phyloP scores from a whole-genome alignment of 768 basidiomycete species.

The Jaapia argillacea region DNA sequence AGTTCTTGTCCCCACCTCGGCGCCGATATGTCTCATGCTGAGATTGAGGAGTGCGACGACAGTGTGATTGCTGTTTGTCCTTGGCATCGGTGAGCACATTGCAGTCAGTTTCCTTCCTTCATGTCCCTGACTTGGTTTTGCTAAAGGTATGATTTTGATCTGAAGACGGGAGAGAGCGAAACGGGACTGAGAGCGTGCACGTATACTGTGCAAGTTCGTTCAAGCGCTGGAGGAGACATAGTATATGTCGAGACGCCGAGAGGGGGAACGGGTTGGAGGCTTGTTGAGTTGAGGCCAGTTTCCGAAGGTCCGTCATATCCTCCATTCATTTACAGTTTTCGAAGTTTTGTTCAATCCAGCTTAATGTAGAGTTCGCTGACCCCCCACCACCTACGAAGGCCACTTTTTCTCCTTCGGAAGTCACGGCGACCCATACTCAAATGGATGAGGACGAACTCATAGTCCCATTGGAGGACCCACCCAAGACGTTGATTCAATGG shows the following conservation, averaged over 20 bases:
- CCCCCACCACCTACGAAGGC: slow-evolving; percentile 33
- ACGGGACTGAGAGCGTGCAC: slow-evolving; percentile 64
- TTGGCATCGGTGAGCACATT: slow-evolving; percentile 49
- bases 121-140: neutral
- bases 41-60: slow-evolving; percentile 58
- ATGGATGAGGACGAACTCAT: slow-evolving; percentile 27
- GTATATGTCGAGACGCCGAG: slow-evolving; percentile 56
- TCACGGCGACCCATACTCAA: neutral
- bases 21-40: slow-evolving; percentile 71
- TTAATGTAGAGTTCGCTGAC: slow-evolving; percentile 46
- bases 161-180: slow-evolving; percentile 60
- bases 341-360: neutral
- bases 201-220: slow-evolving; percentile 44
- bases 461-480: slow-evolving; percentile 37
- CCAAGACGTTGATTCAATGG: slow-evolving; percentile 68
- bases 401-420: slow-evolving; percentile 7
- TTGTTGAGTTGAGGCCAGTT: slow-evolving; percentile 61
- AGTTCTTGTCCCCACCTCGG: slow-evolving; percentile 73
- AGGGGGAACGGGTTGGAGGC: slow-evolving; percentile 41
- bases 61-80: slow-evolving; percentile 62
- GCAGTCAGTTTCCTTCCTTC: neutral
- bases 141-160: slow-evolving; percentile 65
- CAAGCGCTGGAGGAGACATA: slow-evolving; percentile 22
- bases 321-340: too few species aligned
- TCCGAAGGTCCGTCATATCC: slow-evolving; percentile 59